Conservation (phyloP, 2,329 filamentous ascomycete genomes). For the Stagonosporopsis tanaceti region DNA sequence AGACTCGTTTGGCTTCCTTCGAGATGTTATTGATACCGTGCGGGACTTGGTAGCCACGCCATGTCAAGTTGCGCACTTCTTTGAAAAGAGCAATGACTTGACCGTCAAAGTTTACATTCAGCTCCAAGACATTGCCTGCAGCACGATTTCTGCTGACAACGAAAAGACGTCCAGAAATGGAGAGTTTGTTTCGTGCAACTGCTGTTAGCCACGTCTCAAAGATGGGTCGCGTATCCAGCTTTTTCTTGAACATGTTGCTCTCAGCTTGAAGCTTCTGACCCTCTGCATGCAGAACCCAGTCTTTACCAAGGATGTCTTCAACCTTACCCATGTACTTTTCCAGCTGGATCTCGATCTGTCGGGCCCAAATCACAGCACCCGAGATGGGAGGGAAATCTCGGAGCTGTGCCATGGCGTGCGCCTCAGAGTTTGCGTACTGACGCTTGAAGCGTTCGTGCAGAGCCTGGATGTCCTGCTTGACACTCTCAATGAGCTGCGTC, state of each 20-base stretch:
- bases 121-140: conserved; percentile 86
- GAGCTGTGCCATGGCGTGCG: conserved; percentile 96
- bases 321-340: conserved; percentile 98
- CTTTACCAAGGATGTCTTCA: conserved; percentile 93
- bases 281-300: conserved; percentile 94
- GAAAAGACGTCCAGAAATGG: conserved; percentile 91
- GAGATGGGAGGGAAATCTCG: conserved; percentile 95
- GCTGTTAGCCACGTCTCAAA: conserved; percentile 96
- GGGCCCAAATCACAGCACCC: conserved; percentile 96
- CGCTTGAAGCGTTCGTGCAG: conserved; percentile 98
- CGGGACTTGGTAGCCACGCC: conserved; percentile 93
- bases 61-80: conserved; percentile 93
- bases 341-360: conserved; percentile 95
- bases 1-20: conserved; percentile 98
- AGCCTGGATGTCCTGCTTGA: conserved; percentile 92
- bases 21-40: conserved; percentile 95
- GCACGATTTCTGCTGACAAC: conserved; percentile 86
- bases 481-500: conserved; percentile 95
- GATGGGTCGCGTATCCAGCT: conserved; percentile 90
- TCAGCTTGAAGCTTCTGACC: conserved; percentile 93
- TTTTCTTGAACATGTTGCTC: conserved; percentile 92
- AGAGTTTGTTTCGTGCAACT: conserved; percentile 85
- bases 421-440: conserved; percentile 97
- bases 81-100: conserved; percentile 99
- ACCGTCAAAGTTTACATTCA: conserved; percentile 94